These are phyloP conservation scores for Dioscorea cayenensis DNA, from an alignment of 116 monocot genomes.

Conservation along the genomic window DNA sequence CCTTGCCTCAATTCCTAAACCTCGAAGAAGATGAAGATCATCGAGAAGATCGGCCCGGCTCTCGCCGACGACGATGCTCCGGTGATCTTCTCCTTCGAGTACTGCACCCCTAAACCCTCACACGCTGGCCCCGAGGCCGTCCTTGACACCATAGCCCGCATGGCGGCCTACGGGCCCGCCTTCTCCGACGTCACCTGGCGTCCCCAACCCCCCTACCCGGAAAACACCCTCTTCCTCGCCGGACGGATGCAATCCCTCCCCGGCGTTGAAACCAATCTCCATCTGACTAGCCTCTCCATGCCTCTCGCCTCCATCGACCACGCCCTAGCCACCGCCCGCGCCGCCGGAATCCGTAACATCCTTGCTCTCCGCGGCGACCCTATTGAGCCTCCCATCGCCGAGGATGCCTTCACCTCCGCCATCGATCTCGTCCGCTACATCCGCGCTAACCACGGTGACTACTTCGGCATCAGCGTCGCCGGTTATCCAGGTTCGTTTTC, in stretches of 20 bases:
- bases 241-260: conserved; percentile 33
- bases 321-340: conserved; percentile 28
- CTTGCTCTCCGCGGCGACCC: conserved; percentile 66
- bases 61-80: conserved; percentile 8
- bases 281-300: conserved; percentile 54
- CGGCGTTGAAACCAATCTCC: conserved; percentile 63
- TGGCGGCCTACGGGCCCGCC: conserved; percentile 32
- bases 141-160: conserved; percentile 18
- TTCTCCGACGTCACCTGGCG: conserved; percentile 79
- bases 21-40: conserved; percentile 17
- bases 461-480: conserved; percentile 54
- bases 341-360: conserved; percentile 36
- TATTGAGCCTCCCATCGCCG: conserved; percentile 26
- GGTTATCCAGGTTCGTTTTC: conserved; percentile 49
- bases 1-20: background rate
- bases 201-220: conserved; percentile 31
- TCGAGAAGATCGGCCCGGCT: conserved; percentile 21
- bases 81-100: conserved; percentile 46
- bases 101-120: conserved; percentile 24
- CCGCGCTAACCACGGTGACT: conserved; percentile 40
- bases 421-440: conserved; percentile 66
- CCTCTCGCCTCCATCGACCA: conserved; percentile 30
- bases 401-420: conserved; percentile 37
- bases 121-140: conserved; percentile 17
- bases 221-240: conserved; percentile 38